Evolutionary conservation across 768 basidiomycete species (phyloP).

Genomic region (Coprinopsis marcescibilis): DNA sequence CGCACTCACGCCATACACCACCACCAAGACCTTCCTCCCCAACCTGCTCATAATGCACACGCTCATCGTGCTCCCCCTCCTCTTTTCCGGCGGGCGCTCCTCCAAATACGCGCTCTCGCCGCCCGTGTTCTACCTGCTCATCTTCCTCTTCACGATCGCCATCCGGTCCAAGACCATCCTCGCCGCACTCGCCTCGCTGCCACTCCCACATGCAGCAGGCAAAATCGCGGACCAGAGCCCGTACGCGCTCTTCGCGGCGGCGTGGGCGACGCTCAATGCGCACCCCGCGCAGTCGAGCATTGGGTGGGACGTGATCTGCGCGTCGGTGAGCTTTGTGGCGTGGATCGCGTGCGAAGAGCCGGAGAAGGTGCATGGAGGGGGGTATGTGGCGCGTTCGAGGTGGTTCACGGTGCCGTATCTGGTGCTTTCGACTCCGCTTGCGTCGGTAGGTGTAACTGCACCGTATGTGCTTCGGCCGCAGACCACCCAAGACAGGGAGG

Average conservation of each 20-base stretch:
- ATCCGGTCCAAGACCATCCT: conserved; percentile 32
- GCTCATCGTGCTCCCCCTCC: conserved; percentile 47
- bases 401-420: conserved; percentile 15
- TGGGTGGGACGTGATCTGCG: too few relatives aligned
- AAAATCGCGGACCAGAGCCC: conserved; percentile 8
- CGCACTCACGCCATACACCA: conserved; percentile 36
- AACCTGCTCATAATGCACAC: conserved; percentile 60
- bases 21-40: conserved; percentile 42
- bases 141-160: conserved; percentile 24
- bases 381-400: too few relatives aligned
- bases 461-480: conserved; percentile 17
- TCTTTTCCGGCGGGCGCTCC: conserved; percentile 19
- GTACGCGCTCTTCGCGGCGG: conserved; percentile 19
- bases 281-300: conserved; percentile 63
- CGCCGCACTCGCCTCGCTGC: conserved; percentile 19
- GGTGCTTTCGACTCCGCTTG: conserved; percentile 20
- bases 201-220: too few relatives aligned
- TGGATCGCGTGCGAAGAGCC: conserved; percentile 24
- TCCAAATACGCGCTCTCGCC: conserved; percentile 18
- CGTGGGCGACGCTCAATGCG: conserved; percentile 34
- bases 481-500: too few relatives aligned
- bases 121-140: conserved; percentile 29
- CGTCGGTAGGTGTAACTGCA: conserved; percentile 22
- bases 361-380: not conserved
- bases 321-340: too few relatives aligned